A percentile compares a stretch with the other conserved stretches of the same genome.
Evolutionary conservation across 2,329 filamentous ascomycete species (phyloP).

Genomic region (Claviceps sorghi): DNA sequence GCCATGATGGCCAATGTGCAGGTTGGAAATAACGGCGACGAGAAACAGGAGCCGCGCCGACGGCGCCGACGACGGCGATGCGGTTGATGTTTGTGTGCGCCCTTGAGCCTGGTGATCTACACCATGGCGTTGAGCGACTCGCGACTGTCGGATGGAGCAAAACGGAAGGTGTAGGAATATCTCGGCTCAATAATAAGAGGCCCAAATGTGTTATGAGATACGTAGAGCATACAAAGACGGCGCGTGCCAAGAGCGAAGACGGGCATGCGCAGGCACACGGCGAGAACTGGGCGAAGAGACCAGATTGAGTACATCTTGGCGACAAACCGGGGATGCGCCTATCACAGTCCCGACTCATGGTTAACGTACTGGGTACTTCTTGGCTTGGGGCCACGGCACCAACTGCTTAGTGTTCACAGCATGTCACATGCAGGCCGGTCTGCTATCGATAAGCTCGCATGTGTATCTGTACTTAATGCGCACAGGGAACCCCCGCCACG

Average conservation of each 20-base stretch:
- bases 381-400: too few relatives aligned
- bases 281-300: background rate
- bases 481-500: too few relatives aligned
- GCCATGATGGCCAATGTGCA: conserved; percentile 11
- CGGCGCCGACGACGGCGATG: conserved; percentile 11
- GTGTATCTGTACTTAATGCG: too few relatives aligned
- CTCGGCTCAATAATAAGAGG: background rate
- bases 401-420: background rate
- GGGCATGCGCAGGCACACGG: background rate
- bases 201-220: background rate
- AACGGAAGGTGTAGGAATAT: background rate
- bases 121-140: conserved; percentile 16
- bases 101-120: conserved; percentile 16
- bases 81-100: conserved; percentile 9
- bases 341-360: background rate
- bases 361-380: background rate
- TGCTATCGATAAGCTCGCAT: background rate
- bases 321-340: background rate
- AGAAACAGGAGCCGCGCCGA: conserved; percentile 9
- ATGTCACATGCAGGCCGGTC: background rate
- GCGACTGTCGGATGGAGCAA: background rate
- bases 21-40: conserved; percentile 3
- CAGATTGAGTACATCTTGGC: background rate
- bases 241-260: background rate
- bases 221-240: background rate